A percentile compares a stretch with the other conserved stretches of the same genome.
These are phyloP conservation scores for Rhizopus arrhizus DNA, from an alignment of 371 early-diverging fungal species.

Conservation along the genomic window DNA sequence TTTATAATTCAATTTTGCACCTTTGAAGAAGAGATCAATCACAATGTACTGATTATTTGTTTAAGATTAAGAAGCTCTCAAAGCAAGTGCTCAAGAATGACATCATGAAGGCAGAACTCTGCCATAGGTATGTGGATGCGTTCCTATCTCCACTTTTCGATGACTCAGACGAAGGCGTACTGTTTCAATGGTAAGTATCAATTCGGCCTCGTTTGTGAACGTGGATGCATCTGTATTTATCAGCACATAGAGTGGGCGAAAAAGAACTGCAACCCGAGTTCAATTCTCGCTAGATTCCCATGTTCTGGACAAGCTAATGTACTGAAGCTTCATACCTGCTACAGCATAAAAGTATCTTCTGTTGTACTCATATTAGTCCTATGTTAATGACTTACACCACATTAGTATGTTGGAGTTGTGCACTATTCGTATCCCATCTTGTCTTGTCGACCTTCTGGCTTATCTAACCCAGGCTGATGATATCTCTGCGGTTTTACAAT, in stretches of 20 bases:
- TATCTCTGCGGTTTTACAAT: background rate
- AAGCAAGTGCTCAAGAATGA: too few species aligned
- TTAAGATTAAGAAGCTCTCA: too few species aligned
- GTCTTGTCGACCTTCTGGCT: background rate
- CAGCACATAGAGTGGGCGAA: too few species aligned
- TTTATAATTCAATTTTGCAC: too few species aligned
- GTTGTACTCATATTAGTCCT: background rate
- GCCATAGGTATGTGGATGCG: conserved; percentile 1
- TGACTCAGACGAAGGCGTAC: background rate
- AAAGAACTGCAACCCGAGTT: too few species aligned
- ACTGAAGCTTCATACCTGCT: background rate
- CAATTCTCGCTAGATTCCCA: too few species aligned
- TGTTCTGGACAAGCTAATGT: background rate
- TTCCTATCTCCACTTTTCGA: conserved; percentile 11
- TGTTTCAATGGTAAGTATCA: conserved; percentile 13
- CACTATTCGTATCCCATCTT: background rate
- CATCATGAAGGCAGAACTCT: background rate
- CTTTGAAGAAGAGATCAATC: too few species aligned
- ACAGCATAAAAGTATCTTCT: background rate
- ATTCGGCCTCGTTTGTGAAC: background rate
- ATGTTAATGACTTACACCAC: too few species aligned
- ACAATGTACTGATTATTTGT: too few species aligned
- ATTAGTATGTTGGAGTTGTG: background rate
- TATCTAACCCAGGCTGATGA: conserved; percentile 1
- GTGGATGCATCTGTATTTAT: too few species aligned